phyloP scores from a whole-genome alignment of 108 stramenopile genomes.

The Pseudonitzschia multiseries region DNA sequence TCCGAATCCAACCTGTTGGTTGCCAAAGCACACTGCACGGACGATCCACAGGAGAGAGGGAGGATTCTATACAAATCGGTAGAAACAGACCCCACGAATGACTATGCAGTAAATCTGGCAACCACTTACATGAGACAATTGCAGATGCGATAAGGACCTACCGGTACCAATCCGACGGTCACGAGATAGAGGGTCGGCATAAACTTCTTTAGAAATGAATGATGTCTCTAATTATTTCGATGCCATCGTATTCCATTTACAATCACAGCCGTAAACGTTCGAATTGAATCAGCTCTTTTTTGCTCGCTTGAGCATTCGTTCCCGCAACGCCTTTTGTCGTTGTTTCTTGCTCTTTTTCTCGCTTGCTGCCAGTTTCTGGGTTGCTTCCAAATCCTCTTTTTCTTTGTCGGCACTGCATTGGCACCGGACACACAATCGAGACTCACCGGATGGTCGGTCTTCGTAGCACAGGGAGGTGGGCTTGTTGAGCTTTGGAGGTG shows the following conservation, averaged over 20 bases:
- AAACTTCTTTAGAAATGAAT: too few relatives aligned
- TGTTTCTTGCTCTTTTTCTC: conserved; percentile 50
- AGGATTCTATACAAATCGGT: conserved; percentile 40
- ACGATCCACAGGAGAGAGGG: conserved; percentile 30
- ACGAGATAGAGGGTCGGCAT: too few relatives aligned
- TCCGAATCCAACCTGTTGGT: conserved; percentile 52
- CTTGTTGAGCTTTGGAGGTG: conserved; percentile 66
- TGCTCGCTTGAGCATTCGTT: conserved; percentile 57
- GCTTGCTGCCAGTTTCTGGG: conserved; percentile 41
- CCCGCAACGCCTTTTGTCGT: conserved; percentile 35
- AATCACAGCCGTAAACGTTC: too few relatives aligned
- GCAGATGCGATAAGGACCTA: conserved; percentile 8
- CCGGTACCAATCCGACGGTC: too few relatives aligned
- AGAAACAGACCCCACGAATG: conserved; percentile 42
- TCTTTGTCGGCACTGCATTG: conserved; percentile 66
- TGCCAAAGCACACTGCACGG: conserved; percentile 40
- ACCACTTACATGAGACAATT: conserved; percentile 31
- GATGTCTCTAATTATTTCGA: too few relatives aligned
- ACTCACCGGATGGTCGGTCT: conserved; percentile 50
- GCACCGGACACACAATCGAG: conserved; percentile 72
- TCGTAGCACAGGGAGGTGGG: conserved; percentile 72
- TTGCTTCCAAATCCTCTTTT: conserved; percentile 43
- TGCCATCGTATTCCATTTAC: too few relatives aligned
- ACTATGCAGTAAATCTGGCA: conserved; percentile 44
- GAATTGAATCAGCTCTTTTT: conserved; percentile 14